Conservation (phyloP, 345 rosid species). For the Clausena lansium region DNA sequence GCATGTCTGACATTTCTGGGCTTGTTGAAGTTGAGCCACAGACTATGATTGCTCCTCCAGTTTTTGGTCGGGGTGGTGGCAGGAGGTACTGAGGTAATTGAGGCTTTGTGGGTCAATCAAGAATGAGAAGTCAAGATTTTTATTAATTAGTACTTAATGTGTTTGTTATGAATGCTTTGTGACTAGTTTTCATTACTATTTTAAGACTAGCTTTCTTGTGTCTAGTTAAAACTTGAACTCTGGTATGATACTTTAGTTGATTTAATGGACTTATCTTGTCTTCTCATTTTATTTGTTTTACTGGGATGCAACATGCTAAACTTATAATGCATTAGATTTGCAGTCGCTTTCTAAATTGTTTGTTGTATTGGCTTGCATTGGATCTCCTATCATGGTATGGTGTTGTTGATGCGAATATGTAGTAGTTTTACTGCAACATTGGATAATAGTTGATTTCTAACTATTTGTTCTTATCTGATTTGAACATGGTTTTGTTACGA, state of each 20-base stretch:
- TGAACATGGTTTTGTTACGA: not conserved
- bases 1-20: slow-evolving; percentile 68
- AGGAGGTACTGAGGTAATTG: slow-evolving; percentile 29
- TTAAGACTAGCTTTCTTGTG: not conserved
- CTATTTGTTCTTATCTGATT: not conserved
- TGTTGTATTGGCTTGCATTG: not conserved
- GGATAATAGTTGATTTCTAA: not conserved
- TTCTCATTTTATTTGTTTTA: not conserved
- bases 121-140: slow-evolving; percentile 8
- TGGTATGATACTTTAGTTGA: not conserved
- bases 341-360: not conserved
- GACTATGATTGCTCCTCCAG: slow-evolving; percentile 25
- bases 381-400: not conserved
- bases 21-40: slow-evolving; percentile 54
- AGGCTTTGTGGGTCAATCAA: not conserved
- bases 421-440: not conserved
- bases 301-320: not conserved
- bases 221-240: not conserved
- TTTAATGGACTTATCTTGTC: not conserved
- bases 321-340: not conserved
- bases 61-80: slow-evolving; percentile 33
- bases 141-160: not conserved
- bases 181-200: slow-evolving; percentile 3
- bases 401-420: not conserved
- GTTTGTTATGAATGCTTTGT: slow-evolving; percentile 4